These are phyloP conservation scores for Prunus kanzakura DNA, from an alignment of 306 rosid genomes.

Conservation along the genomic window DNA sequence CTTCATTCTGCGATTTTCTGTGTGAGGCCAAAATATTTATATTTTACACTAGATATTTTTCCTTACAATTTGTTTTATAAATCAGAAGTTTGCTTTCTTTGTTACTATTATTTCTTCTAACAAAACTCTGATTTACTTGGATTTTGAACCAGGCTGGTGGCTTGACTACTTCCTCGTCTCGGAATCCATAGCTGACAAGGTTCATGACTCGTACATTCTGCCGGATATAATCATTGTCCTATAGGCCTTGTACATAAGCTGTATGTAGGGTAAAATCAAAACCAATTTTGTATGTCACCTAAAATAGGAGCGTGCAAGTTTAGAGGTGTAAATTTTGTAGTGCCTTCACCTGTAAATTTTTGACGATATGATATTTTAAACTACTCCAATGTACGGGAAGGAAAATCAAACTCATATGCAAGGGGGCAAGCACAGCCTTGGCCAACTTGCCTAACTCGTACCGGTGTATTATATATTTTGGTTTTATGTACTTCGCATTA, in stretches of 20 bases:
- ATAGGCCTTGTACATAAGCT: constrained; percentile 67
- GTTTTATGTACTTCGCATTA: no score
- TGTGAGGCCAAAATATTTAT: not conserved
- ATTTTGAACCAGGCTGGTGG: constrained; percentile 75
- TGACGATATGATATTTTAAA: no score
- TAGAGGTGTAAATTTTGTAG: not conserved
- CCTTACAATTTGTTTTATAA: not conserved
- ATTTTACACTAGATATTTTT: not conserved
- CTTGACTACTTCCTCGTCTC: constrained; percentile 94
- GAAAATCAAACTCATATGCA: no score
- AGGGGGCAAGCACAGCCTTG: no score
- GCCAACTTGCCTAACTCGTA: no score
- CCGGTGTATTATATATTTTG: no score
- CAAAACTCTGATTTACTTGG: constrained; percentile 15
- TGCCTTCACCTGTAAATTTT: not conserved
- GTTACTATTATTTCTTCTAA: not conserved
- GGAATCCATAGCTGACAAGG: constrained; percentile 68
- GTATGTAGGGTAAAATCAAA: constrained; percentile 16
- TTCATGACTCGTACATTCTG: constrained; percentile 82
- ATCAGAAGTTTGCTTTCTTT: no score
- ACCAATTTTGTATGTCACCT: not conserved
- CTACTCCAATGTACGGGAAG: no score
- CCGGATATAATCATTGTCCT: constrained; percentile 93
- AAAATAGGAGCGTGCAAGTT: not conserved
- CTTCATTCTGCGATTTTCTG: not conserved